A percentile compares a stretch with the other conserved stretches of the same genome.
Conservation (phyloP, 2,329 filamentous ascomycete species). For the Neocatenulostroma microsporum region DNA sequence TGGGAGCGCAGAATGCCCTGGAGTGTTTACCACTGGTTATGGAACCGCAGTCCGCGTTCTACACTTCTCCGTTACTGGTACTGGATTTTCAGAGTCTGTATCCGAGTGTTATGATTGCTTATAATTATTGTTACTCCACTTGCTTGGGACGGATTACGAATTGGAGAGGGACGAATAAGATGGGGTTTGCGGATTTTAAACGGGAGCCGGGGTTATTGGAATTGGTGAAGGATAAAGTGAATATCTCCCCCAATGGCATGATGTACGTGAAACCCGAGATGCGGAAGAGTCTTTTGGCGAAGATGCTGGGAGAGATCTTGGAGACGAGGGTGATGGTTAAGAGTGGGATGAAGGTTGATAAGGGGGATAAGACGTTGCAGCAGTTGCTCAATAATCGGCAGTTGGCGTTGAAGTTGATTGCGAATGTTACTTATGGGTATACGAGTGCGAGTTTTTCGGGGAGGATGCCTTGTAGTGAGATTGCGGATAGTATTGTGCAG, state of each 20-base stretch:
- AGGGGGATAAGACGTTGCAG: slow-evolving; percentile 77
- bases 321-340: slow-evolving; percentile 98
- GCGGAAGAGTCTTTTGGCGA: slow-evolving; percentile 82
- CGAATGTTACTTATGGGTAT: slow-evolving; percentile 99
- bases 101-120: slow-evolving; percentile 96
- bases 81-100: slow-evolving; percentile 96
- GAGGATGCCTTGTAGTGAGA: slow-evolving; percentile 95
- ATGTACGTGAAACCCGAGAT: slow-evolving; percentile 85
- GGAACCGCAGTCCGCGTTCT: slow-evolving; percentile 94
- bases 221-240: slow-evolving; percentile 75
- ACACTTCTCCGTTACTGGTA: slow-evolving; percentile 79
- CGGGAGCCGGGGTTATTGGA: slow-evolving; percentile 67
- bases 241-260: slow-evolving; percentile 91
- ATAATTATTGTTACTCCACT: slow-evolving; percentile 98
- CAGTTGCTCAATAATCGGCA: slow-evolving; percentile 88
- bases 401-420: slow-evolving; percentile 85
- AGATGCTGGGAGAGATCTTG: slow-evolving; percentile 93
- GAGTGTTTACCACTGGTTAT: slow-evolving; percentile 94
- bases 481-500: slow-evolving; percentile 96
- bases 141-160: slow-evolving; percentile 77
- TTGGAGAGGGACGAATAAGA: slow-evolving; percentile 88
- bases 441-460: slow-evolving; percentile 95
- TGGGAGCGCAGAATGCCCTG: slow-evolving; percentile 85
- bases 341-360: slow-evolving; percentile 88
- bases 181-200: slow-evolving; percentile 86